Evolutionary conservation across 306 rosid genomes (phyloP), one percentile per base, ranked within the genome.

Genomic region (Echinosophora koreensis): DNA sequence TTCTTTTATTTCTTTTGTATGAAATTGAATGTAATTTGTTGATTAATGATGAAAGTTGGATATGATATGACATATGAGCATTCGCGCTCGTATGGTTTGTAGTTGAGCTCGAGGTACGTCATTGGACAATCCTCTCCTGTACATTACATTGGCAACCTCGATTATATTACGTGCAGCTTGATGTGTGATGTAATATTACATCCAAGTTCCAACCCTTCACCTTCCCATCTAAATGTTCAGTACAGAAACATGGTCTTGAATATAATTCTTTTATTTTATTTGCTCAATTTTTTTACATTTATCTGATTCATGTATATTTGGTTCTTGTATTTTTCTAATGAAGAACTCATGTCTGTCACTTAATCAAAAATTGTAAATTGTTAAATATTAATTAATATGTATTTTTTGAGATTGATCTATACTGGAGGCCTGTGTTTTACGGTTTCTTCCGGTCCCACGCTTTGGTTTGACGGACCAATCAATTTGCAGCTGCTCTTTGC

Each of bases 11-110:
- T 78, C 71, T 66, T 84, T 63, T 66, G 74, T 63, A 72, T 72
- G 84, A 81, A 81, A 70, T 86, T 80, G 87, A 84, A 74, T 85
- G 75, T 77, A 84, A 73, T 85, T 89, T 75, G 61, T 73, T 79
- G 84, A 85, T 80, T 81, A 87, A 71, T 22, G 69, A 78, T 84
- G 80, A 82, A 84, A 69, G 86, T 66, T 79, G 86, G 79, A 77
- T 79, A 50, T 75, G 68, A 38, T 69, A 69, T 77, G 61, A 74
- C 83, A 18, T 76, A 76, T 71, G 80, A 77, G 82, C 66, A 35
- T 77, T 74, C 82, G 73, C 72, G 56, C 69, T 82, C 77, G 6
- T 50, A 65, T 74, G 51, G 77, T 62, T 77, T 77, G 80, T 84
- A 73, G 67, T 79, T 71, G 71, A 78, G 79, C 57, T 73, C 70